Conservation (phyloP, 1,139 yeast species). For the Kurtzmaniella quercitrusa region DNA sequence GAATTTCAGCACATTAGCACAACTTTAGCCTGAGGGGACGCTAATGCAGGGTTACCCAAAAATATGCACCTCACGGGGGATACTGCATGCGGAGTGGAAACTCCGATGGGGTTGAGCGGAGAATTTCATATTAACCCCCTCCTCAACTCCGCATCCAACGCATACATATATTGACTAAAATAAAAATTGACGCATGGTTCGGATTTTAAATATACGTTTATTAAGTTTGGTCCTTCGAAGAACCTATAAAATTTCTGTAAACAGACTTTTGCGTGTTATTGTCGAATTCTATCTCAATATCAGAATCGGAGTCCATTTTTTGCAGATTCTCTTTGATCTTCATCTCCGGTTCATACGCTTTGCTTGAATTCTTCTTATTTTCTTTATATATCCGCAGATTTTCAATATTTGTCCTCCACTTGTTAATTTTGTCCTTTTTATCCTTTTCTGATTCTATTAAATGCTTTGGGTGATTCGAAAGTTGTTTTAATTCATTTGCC, state of each 20-base stretch:
- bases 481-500: background rate
- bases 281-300: slow-evolving; percentile 17
- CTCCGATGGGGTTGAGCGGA: background rate
- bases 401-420: slow-evolving; percentile 21
- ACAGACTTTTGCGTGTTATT: slow-evolving; percentile 5
- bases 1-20: too few relatives aligned
- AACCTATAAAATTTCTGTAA: background rate
- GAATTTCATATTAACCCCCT: background rate
- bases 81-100: background rate
- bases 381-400: slow-evolving; percentile 16
- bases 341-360: slow-evolving; percentile 1
- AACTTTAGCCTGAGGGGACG: too few relatives aligned
- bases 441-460: slow-evolving; percentile 12
- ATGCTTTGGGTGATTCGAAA: background rate
- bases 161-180: background rate
- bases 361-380: slow-evolving; percentile 6
- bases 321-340: slow-evolving; percentile 3
- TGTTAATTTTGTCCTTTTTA: slow-evolving; percentile 12
- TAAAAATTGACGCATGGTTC: background rate
- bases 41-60: background rate
- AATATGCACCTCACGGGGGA: background rate
- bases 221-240: too few relatives aligned
- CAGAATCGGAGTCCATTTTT: slow-evolving; percentile 12
- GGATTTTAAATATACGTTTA: too few relatives aligned
- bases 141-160: background rate